Base-by-base conservation (phyloP, 352 stramenopile species). In the Phytophthora meadii region DNA sequence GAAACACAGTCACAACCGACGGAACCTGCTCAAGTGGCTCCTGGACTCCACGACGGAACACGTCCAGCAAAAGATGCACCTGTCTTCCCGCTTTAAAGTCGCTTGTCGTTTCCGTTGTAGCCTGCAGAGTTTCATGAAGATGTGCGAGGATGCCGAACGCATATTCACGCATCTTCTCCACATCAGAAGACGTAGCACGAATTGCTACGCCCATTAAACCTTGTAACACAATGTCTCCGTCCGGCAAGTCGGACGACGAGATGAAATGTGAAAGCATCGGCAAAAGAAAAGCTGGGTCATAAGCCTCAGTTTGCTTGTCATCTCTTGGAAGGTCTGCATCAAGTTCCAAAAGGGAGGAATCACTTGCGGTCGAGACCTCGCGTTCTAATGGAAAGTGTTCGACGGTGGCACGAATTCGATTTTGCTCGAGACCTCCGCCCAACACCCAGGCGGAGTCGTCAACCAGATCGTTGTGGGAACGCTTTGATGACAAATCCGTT, bases 51-150 rank as follows among this genome's bases (percentile, higher is more conserved):
- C 81, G 88, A 14, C 88, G 87, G 42, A 96, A 82, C 7, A 81
- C 82, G 47, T 94, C 87, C 36, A 96, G 80, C 54, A 95, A 69
- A 37, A 96, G 52, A 60, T 93, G 80, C 9, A 96, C 65, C 58
- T 96, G 88, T 15, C 87, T 77, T 1, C 84, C 85, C 0, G 85
- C 79, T 30, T 89, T 92, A 54, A 93, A 94, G 2, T 90, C 82
- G 9, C 65, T 70, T 10, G 67, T 67, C 22, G 65, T 62, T 58
- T 75, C 73, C n/a, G 69, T 74, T 24, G 87, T 84, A 15, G 74
- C 81, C 53, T 84, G 78, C 12, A 94, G 74, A 19, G 74, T 70
- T 30, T 96, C 87, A 57, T 96, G 85, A 4, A 93, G 19, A 48
- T 92, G 83, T 0, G 87, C 88, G 0, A 94, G 59, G 17, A 96